Percentiles rank a stretch among this genome's conserved stretches.
These are phyloP conservation scores for Limtongia smithiae DNA, from an alignment of 805 yeast genomes.

Conservation along the genomic window DNA sequence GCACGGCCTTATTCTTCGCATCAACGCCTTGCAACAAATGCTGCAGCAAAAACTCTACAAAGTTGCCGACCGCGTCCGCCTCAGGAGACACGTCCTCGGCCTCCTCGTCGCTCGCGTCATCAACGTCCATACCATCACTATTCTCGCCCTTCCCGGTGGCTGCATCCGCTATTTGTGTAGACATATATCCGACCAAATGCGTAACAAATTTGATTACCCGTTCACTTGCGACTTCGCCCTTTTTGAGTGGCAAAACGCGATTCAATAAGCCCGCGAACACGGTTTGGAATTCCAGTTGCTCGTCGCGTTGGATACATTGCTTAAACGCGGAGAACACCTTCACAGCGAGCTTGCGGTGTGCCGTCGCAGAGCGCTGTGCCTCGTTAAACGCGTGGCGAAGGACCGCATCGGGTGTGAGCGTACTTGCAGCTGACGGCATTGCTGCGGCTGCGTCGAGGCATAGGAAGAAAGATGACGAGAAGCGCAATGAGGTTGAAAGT, in stretches of 20 bases:
- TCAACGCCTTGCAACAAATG: constrained; percentile 76
- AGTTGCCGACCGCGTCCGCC: constrained; percentile 41
- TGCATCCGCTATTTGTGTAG: constrained; percentile 17
- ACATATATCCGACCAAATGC: constrained; percentile 52
- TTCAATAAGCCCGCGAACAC: constrained; percentile 60
- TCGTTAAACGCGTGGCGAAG: constrained; percentile 68
- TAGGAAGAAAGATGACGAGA: not conserved
- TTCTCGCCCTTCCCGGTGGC: constrained; percentile 26
- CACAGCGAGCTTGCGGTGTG: constrained; percentile 71
- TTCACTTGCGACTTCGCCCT: constrained; percentile 69
- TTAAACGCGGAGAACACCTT: constrained; percentile 57
- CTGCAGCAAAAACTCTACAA: constrained; percentile 57
- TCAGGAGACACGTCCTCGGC: constrained; percentile 32
- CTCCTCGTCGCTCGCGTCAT: constrained; percentile 39
- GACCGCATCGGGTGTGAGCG: not conserved
- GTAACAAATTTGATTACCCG: constrained; percentile 66
- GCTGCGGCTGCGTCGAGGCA: no score
- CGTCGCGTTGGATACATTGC: constrained; percentile 53
- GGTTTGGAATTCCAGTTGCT: constrained; percentile 45
- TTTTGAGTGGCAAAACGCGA: constrained; percentile 63
- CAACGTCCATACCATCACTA: constrained; percentile 29
- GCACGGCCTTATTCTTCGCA: constrained; percentile 68
- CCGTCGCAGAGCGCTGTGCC: constrained; percentile 67
- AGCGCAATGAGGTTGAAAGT: constrained; percentile 36
- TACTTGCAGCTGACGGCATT: no score